Base-by-base conservation (phyloP, 768 basidiomycete species). In the Suillus alpinus region DNA sequence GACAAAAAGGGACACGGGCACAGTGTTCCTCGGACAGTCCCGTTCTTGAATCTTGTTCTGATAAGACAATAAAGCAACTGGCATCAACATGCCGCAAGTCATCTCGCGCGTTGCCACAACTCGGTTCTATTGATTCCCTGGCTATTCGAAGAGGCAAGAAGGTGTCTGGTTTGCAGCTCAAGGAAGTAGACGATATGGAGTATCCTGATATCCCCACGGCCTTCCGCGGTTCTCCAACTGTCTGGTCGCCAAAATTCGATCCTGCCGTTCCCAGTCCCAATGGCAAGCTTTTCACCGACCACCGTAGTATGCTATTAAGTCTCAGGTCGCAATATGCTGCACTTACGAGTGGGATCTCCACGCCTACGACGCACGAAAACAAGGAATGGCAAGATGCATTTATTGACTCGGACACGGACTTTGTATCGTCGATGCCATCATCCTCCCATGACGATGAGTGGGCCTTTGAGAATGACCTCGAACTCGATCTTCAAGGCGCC, bases 121-220 rank as follows among this genome's bases (percentile, higher is more conserved):
- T 39, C 53, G 53, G n/a, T 23, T 70, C 39, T 44, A 61, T 39
- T 18, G 68, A 31, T 16, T 70, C 79, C 7, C 59, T 80, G 12
- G 78, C 80, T 26, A 61, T 74, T 43, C 80, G 77, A 16, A 74
- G 79, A 37, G 79, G 79, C 46, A 71, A 72, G 67, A 68, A 71
- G 39, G 61, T 73, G 4, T 75, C 70, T 23, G 52, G 64, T 20
- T 62, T 79, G 41, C 73, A 58, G 58, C 59, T 64, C 59, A 74
- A 59, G 50, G 62, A 49, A 18, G 63, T 66, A 47, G 60, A 68
- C 51, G 61, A 62, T 16, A 16, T 65, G 62, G 62, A 70, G 7
- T 81, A 80, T 59, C 79, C 80, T 23, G 74, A 74, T 56, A 76
- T 81, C 14, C 80, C 79, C 6, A 77, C 75, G 16, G 75, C 79